These are phyloP conservation scores for Penicillium crystallinum DNA, from an alignment of 495 filamentous ascomycete species.

Conservation along the genomic window DNA sequence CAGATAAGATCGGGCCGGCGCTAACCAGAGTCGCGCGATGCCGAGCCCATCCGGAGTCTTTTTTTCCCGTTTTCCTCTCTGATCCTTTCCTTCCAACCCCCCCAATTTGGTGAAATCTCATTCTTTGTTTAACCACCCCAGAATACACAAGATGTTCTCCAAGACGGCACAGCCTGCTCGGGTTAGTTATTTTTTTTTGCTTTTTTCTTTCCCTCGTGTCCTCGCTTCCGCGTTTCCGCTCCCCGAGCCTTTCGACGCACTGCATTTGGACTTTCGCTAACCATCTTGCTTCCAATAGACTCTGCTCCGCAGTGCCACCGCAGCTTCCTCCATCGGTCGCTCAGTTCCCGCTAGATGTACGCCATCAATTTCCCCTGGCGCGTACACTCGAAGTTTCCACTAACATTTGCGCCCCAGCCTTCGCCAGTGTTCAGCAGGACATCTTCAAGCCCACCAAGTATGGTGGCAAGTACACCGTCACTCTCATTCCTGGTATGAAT, in stretches of 20 bases:
- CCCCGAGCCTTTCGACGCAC: not conserved
- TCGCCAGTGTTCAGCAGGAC: constrained; percentile 77
- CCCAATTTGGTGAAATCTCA: constrained; percentile 1
- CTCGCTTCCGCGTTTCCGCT: not conserved
- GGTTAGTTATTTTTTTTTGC: constrained; percentile 13
- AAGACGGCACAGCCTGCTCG: constrained; percentile 27
- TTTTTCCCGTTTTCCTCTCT: constrained; percentile 35
- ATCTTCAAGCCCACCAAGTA: constrained; percentile 99
- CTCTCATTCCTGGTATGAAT: constrained; percentile 79
- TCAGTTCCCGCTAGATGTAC: constrained; percentile 42
- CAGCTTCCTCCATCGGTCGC: constrained; percentile 30
- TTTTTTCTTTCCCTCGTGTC: constrained; percentile 5
- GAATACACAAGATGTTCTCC: constrained; percentile 22
- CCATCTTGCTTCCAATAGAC: constrained; percentile 19
- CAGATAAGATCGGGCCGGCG: constrained; percentile 42
- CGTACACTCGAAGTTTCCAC: not conserved
- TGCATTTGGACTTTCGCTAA: constrained; percentile 11
- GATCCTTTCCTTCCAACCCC: constrained; percentile 12
- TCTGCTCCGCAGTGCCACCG: constrained; percentile 39
- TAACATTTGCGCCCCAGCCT: constrained; percentile 33
- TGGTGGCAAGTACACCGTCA: constrained; percentile 98
- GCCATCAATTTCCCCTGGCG: constrained; percentile 12
- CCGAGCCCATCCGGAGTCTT: constrained; percentile 40
- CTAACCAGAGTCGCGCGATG: constrained; percentile 22
- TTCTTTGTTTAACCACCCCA: not conserved